Base-by-base conservation (phyloP, 116 monocot genomes). In the Posidonia oceanica region DNA sequence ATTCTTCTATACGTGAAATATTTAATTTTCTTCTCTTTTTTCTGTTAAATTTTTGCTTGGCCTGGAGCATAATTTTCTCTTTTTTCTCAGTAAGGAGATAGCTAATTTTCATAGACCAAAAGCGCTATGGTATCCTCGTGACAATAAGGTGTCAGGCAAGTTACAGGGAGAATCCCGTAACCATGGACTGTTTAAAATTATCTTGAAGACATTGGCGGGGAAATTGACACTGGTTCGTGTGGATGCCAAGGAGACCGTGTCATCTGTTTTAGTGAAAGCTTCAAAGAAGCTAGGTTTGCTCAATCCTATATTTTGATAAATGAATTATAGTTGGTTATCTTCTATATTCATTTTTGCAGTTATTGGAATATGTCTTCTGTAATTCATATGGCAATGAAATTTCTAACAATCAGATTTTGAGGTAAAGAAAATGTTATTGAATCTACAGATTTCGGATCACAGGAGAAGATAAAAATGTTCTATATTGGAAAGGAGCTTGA, bases 91-190 rank as follows among this genome's bases (percentile, higher is more conserved):
- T 51, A 97, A 91, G 79, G 96, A 97, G 53, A 79, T 97, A 59
- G 85, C 89, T 38, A 89, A 91, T 77, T 89, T 97, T 78, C 96
- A 92, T 69, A 89, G 92, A 62, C 96, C 96, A 44, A 91, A 78
- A 87, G 88, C 96, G 42, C 53, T 82, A 58, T 97, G 92, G 96
- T 87, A 81, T 71, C 96, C 96, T 75, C 96, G 75, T 82, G 77
- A 89, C 23, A 97, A 91, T 79, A 77, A 83, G 76, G 36, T 76
- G 75, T 72, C 76, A 71, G 82, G 78, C 13, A 83, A 87, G 76
- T 71, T 75, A 39, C 85, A 85, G 79, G 76, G 83, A 61, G 40
- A 54, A 29, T 66, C 78, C 59, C 69, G 79, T 42, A 68, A 66
- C 12, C 54, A 67, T 80, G 96, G 96, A 64, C 63, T 81, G 15